phyloP scores from a whole-genome alignment of 139 green algal species.

The Chlorella vulgaris region DNA sequence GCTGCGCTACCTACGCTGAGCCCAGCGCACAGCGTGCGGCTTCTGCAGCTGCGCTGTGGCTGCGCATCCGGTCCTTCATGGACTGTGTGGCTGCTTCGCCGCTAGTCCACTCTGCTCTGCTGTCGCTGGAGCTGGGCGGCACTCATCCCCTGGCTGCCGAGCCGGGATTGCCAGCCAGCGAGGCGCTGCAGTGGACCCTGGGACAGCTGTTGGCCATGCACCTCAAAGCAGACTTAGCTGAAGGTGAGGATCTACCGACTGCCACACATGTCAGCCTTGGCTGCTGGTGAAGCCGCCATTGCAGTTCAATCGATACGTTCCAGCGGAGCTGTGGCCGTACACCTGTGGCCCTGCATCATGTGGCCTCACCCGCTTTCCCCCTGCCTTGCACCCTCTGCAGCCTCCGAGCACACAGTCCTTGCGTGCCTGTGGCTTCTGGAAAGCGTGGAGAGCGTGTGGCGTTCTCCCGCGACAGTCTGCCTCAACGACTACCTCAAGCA shows the following conservation, averaged over 20 bases:
- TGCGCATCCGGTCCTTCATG: constrained; percentile 15
- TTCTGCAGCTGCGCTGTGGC: constrained; percentile 5
- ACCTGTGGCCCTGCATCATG: too few species aligned
- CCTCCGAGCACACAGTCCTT: constrained; percentile 10
- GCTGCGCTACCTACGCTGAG: neutral
- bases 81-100: constrained; percentile 1
- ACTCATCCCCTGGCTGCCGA: neutral
- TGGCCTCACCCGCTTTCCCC: neutral
- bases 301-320: neutral
- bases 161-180: neutral
- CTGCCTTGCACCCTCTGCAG: constrained; percentile 1
- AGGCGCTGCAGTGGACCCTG: constrained; percentile 15
- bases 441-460: neutral
- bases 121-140: constrained; percentile 20
- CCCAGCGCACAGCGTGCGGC: neutral
- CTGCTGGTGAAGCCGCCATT: neutral
- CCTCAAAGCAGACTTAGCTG: neutral
- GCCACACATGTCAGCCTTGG: too few species aligned
- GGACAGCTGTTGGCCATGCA: constrained; percentile 19
- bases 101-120: constrained; percentile 15
- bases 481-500: constrained; percentile 28
- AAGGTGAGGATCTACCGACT: neutral
- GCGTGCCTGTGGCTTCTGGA: constrained; percentile 36
- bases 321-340: too few species aligned
- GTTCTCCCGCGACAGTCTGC: constrained; percentile 13